A percentile compares a stretch with the other conserved stretches of the same genome.
Conservation (phyloP, 176 grass and related monocot genomes). For the Cenchrus fungigraminus region DNA sequence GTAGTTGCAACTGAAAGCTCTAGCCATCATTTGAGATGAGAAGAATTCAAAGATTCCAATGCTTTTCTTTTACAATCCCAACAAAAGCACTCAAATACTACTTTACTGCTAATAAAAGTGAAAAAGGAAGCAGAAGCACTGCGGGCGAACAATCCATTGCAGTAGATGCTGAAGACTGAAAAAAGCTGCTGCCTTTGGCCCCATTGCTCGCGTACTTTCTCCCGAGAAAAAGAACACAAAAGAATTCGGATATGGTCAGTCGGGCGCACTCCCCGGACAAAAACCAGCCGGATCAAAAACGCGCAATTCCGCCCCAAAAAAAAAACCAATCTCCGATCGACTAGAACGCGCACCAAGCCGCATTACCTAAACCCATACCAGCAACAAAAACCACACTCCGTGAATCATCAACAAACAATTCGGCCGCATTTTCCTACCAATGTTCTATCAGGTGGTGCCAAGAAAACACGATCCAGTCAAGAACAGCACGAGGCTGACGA, state of each 20-base stretch:
- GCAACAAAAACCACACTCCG: constrained; percentile 10
- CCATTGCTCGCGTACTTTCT: constrained; percentile 37
- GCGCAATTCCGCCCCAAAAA: constrained; percentile 40
- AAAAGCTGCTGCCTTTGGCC: constrained; percentile 50
- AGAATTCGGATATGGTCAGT: constrained; percentile 39
- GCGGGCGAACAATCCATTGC: constrained; percentile 45
- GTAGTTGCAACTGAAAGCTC: constrained; percentile 57
- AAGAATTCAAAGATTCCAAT: constrained; percentile 72
- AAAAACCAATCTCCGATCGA: constrained; percentile 17
- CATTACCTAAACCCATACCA: constrained; percentile 30
- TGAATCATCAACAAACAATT: constrained; percentile 13
- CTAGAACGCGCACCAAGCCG: not conserved
- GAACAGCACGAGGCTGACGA: not conserved
- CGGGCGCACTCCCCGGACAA: constrained; percentile 1
- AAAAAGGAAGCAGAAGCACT: constrained; percentile 35
- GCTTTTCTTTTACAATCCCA: constrained; percentile 45
- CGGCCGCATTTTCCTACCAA: constrained; percentile 12
- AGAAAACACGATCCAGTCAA: constrained; percentile 3
- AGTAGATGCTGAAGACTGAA: constrained; percentile 41
- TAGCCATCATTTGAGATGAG: constrained; percentile 62
- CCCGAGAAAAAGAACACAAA: constrained; percentile 35
- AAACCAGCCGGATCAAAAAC: constrained; percentile 20
- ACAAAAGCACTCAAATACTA: constrained; percentile 42
- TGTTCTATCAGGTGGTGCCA: not conserved
- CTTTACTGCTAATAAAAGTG: constrained; percentile 31